A percentile compares a stretch with the other conserved stretches of the same genome.
phyloP scores from a whole-genome alignment of 148 eudicot species.

The Rhododendron kiyosumense region DNA sequence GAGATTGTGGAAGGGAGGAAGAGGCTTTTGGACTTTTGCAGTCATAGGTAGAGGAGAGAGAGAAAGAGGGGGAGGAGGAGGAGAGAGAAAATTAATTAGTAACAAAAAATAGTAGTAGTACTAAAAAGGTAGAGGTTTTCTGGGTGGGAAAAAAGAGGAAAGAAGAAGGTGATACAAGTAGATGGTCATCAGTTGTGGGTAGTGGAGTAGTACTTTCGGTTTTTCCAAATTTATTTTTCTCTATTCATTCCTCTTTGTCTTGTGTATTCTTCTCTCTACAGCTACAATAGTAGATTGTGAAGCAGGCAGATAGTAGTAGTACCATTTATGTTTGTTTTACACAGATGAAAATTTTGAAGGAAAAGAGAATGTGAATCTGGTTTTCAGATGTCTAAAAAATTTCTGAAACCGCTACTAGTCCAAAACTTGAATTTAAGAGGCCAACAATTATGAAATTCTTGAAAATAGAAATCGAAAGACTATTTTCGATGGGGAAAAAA shows the following conservation, averaged over 20 bases:
- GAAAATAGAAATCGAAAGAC: neutral
- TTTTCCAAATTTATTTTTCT: too few species aligned
- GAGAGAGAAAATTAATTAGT: too few species aligned
- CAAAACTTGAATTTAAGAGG: neutral
- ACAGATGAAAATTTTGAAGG: slow-evolving; percentile 20
- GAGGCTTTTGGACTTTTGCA: slow-evolving; percentile 61
- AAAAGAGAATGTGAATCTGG: neutral
- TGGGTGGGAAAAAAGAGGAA: neutral
- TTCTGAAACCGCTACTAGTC: neutral
- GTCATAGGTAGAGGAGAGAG: slow-evolving; percentile 38
- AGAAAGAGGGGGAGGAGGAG: too few species aligned
- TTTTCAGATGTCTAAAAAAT: slow-evolving; percentile 3
- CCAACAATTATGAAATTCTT: too few species aligned
- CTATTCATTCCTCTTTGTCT: neutral
- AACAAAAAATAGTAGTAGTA: too few species aligned
- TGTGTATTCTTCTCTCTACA: neutral
- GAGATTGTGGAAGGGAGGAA: slow-evolving; percentile 78
- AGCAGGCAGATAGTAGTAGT: neutral
- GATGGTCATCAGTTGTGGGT: neutral
- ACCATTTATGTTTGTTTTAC: neutral
- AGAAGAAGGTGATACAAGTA: neutral
- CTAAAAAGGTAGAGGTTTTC: neutral
- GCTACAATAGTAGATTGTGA: neutral
- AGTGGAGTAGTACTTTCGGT: neutral
- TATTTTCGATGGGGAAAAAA: too few species aligned